phyloP scores from a whole-genome alignment of 2,329 filamentous ascomycete genomes.

The Epichloe gansuensis region DNA sequence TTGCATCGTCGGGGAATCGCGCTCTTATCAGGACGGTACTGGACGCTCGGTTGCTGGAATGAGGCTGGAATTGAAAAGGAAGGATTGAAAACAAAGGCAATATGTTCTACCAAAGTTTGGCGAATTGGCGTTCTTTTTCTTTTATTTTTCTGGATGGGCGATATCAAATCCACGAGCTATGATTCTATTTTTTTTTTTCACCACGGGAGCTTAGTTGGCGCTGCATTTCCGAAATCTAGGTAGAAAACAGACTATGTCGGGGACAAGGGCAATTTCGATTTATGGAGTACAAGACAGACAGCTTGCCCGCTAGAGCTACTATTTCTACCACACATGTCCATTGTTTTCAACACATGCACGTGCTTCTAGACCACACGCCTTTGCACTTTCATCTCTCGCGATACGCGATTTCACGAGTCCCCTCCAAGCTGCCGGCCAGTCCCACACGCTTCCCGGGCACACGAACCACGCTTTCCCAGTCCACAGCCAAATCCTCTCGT shows the following conservation, averaged over 20 bases:
- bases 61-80: neutral
- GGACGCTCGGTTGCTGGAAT: constrained; percentile 41
- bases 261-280: neutral
- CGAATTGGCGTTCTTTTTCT: constrained; percentile 3
- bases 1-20: constrained; percentile 33
- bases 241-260: no score
- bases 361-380: neutral
- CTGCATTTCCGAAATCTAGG: neutral
- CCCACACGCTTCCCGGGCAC: neutral
- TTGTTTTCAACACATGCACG: no score
- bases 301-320: neutral
- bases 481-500: neutral
- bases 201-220: neutral
- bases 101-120: neutral
- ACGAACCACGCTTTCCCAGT: no score
- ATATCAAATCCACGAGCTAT: neutral
- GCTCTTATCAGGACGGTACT: constrained; percentile 38
- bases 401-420: neutral
- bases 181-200: rapidly evolving
- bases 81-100: constrained; percentile 10
- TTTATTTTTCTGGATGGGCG: neutral
- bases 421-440: neutral
- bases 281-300: neutral
- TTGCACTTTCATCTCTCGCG: neutral
- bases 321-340: neutral